Evolutionary conservation across 257 asterid genomes (phyloP).

Genomic region (Gentiana macrophylla): DNA sequence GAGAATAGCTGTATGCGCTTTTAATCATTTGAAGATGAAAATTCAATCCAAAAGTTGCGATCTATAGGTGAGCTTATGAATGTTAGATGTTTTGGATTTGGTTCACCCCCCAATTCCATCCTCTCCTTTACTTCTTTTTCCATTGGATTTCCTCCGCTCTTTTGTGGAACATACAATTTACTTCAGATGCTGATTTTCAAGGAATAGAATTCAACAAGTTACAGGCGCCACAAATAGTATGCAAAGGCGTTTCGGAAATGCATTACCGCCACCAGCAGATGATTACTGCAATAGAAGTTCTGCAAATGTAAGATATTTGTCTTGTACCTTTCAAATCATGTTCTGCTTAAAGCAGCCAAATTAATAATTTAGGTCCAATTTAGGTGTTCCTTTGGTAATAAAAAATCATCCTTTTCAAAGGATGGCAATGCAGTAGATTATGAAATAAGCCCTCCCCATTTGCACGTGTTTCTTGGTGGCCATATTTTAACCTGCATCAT

Average conservation of each 20-base stretch:
- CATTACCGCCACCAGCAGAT: conserved; percentile 83
- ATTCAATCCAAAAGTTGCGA: not conserved
- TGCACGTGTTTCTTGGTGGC: no score
- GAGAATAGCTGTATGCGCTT: no score
- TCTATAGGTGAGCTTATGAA: not conserved
- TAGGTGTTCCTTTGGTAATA: no score
- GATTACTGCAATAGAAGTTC: conserved; percentile 56
- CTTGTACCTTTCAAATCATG: no score
- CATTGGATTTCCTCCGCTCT: conserved; percentile 3
- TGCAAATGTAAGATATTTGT: conserved; percentile 54
- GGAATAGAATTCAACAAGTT: conserved; percentile 76
- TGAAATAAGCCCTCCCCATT: no score
- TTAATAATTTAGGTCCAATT: no score
- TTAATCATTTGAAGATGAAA: no score
- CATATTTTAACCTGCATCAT: no score
- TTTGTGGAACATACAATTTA: conserved; percentile 17
- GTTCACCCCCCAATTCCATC: no score
- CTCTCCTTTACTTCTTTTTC: not conserved
- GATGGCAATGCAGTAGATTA: no score
- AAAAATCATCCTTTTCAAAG: no score
- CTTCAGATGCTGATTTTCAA: conserved; percentile 38
- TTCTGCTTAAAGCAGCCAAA: not conserved
- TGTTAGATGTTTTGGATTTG: not conserved
- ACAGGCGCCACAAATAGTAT: conserved; percentile 50
- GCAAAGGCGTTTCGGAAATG: conserved; percentile 68